Percentiles rank a stretch among this genome's conserved stretches.
Conservation (phyloP, 805 yeast species). For the Novakomyces olei region DNA sequence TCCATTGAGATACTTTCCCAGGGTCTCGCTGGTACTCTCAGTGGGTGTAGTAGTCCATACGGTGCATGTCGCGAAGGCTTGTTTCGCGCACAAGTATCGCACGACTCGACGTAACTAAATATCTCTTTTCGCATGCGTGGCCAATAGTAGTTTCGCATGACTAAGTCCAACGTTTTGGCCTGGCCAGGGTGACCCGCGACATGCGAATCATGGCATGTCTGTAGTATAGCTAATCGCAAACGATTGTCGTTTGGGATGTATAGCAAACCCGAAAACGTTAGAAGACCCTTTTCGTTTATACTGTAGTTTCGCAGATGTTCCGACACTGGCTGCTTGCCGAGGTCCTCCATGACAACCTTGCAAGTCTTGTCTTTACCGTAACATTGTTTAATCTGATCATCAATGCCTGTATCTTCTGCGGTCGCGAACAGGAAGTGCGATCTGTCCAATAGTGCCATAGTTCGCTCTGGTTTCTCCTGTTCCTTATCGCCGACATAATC, state of each 20-base stretch:
- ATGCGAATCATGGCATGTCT: slow-evolving; percentile 1
- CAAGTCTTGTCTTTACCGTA: no score
- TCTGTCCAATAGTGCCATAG: not conserved
- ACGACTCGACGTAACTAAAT: slow-evolving; percentile 5
- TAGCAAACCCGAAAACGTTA: no score
- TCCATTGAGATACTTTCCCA: slow-evolving; percentile 9
- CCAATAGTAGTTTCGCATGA: slow-evolving; percentile 5
- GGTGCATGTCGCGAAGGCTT: slow-evolving; percentile 5
- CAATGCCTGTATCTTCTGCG: not conserved
- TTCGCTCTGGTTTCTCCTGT: not conserved
- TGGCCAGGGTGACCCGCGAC: slow-evolving; percentile 3
- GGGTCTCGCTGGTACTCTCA: slow-evolving; percentile 6
- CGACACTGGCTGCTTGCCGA: no score
- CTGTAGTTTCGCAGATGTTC: no score
- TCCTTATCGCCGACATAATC: not conserved
- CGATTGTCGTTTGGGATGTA: no score
- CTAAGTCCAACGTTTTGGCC: slow-evolving; percentile 1
- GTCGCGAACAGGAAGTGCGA: not conserved
- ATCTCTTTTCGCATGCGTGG: slow-evolving; percentile 5
- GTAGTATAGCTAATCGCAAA: no score
- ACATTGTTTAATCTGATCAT: not conserved
- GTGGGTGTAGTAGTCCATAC: slow-evolving; percentile 6
- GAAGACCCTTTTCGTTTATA: no score
- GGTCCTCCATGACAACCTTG: no score
- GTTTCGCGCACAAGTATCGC: slow-evolving; percentile 7